Base-by-base conservation (phyloP, 305 asterid species). In the Fraxinus angustifolia region DNA sequence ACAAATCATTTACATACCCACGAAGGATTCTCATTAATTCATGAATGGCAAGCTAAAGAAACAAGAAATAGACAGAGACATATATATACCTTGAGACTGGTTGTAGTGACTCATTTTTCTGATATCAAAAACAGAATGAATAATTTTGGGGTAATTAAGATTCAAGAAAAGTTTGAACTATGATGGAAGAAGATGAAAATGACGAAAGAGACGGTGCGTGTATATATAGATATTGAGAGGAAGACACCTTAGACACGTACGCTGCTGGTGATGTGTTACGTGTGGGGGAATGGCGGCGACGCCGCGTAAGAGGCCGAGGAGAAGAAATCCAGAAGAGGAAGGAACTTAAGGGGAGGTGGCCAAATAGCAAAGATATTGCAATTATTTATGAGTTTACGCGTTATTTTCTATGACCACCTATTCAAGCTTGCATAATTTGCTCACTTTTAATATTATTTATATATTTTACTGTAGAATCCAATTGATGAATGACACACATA, bases 41-140 rank as follows among this genome's bases (percentile, higher is more conserved):
- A 14, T 11, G 38, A 72, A 17, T 10, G 2, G 10, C 48, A 7
- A 16, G 16, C 68, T 8, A 12, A 16, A 16, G 40, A 70, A 14
- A 67, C 8, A 45, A 3, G 21, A 50, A 3, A 23, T 67, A 26
- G 14, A 70, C 36, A 79, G 6, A 28, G 17, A 70, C 8, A 68
- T 23, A 34, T 19, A 56, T 34, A 17, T 45, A 72, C 78, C 82
- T 68, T 79, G 78, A 79, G 78, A 60, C 14, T 71, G 82, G 82
- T 71, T 31, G 78, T 70, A 34, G 77, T 26, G 28, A 14, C 77
- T 83, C 85, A 83, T 83, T 1, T 42, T 42, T 36, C 8, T 26
- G 8, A 31, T 62, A 28, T 4, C 2, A 1, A 17, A 40, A 3
- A 45, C 73, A 65, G 35, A 65, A 65, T 23, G 73, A 65, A 23